Base-by-base conservation (phyloP, 148 eudicot genomes). In the Selenicereus undatus region DNA sequence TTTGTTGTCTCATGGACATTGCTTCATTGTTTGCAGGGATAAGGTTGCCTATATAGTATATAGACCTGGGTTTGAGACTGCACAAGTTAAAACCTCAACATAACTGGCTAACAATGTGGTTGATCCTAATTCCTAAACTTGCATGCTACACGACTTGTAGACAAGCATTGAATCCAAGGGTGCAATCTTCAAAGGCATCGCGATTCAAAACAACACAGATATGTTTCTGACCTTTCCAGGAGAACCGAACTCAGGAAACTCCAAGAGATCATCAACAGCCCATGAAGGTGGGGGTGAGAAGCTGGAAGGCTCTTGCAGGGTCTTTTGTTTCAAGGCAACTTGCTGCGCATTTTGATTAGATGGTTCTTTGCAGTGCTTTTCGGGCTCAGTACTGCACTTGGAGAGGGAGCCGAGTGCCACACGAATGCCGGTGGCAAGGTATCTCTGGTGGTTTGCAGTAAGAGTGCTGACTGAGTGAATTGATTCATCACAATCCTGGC, bases 361-460 rank as follows among this genome's bases (percentile, higher is more conserved):
- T 60, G 97, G 94, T 65, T 95, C 94, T 52, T 54, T 82, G 58
- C 84, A 74, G 81, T 58, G 80, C 73, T 87, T 90, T 74, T 85
- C 88, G 22, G 75, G 43, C 48, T 86, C 92, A 52, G 89, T 84
- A 36, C 84, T 78, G 81, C 91, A 88, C 73, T 85, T 86, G 2
- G 91, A 73, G 21, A 81, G 75, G 24, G 81, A 85, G 14, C 85
- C 89, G 26, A 92, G 79, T 48, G 94, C 95, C 18, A 96, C 98
- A 18, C 87, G 87, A 32, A 96, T 94, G 21, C 99, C 97, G 1
- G 99, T 96, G 51, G 99, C 98, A 43, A 96, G 84, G 83, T 89
- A 92, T 43, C 98, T 86, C 84, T 96, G 98, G 84, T 96, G 99
- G 74, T 91, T 93, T 30, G 89, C 97, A 62, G 99, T 89, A 50